Base-by-base conservation (phyloP, 352 stramenopile species). In the Pythium volutum region DNA sequence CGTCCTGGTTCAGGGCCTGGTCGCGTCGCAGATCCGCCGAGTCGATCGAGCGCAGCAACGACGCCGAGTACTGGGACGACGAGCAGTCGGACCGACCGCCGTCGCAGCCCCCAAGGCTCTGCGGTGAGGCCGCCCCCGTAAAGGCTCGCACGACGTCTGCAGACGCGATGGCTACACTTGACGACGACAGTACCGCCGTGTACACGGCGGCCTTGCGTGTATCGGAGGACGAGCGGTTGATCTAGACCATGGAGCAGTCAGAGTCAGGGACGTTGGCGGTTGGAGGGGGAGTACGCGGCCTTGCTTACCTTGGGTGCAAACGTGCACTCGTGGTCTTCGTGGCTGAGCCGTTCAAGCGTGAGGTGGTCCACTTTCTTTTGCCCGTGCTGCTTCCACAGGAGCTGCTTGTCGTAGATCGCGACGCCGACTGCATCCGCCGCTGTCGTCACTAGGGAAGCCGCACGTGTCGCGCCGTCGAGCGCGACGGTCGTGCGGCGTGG, bases 381-480 rank as follows among this genome's bases (percentile, higher is more conserved):
- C 3, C 76, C 73, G 56, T 76, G 70, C 46, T 71, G 62, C 64
- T 86, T 84, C 78, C 78, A 88, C 26, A 71, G 66, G 22, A 86
- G 57, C 59, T 88, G 78, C 71, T 86, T 88, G 41, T 86, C 78
- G 73, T 88, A 88, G 16, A 81, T 49, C 9, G 31, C 45, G 20
- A 38, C 31, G 22, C 43, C 43, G 6, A 33, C 55, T 2, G 48
- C 12, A 14, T 10, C 22, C 14, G 43, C 22, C 11, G 22, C 33
- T 34, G 59, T 22, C 31, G n/a, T 11, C 31, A 8, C 31, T 36
- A 11, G 6, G n/a, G n/a, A 27, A 7, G 38, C 27, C 39, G 36
- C 10, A 4, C 20, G 10, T 6, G 20, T 20, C 18, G 39, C 18
- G 1, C 42, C 55, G 26, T 63, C 55, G 3, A 63, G 45, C 20